phyloP scores from a whole-genome alignment of 2,329 filamentous ascomycete species.

The Fusarium nisikadoi region DNA sequence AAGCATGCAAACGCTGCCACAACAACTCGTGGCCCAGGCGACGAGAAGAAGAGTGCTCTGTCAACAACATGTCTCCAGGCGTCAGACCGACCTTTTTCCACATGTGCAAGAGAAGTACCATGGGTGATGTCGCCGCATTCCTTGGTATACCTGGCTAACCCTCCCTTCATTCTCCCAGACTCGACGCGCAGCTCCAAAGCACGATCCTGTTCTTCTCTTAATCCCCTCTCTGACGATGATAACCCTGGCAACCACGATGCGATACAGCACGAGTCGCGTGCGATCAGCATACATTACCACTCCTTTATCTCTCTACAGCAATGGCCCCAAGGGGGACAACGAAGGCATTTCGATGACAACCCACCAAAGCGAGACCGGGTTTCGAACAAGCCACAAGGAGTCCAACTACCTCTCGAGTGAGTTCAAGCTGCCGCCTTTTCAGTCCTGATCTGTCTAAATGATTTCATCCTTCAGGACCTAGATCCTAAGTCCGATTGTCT shows the following conservation, averaged over 20 bases:
- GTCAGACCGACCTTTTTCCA: neutral
- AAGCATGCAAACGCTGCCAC: neutral
- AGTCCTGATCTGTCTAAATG: too few species aligned
- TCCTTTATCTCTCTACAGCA: too few species aligned
- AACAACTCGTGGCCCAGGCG: fast-evolving
- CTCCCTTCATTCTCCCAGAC: neutral
- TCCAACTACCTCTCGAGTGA: too few species aligned
- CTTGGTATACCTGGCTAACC: fast-evolving
- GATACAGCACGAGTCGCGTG: neutral
- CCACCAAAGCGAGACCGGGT: too few species aligned
- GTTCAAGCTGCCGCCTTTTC: too few species aligned
- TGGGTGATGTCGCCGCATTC: fast-evolving
- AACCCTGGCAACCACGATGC: fast-evolving
- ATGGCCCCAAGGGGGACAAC: neutral
- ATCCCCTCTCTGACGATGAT: fast-evolving
- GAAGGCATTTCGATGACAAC: too few species aligned
- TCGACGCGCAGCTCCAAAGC: neutral
- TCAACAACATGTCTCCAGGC: neutral
- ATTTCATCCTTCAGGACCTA: too few species aligned
- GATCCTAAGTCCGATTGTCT: too few species aligned
- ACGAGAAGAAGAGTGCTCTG: fast-evolving
- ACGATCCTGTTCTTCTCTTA: neutral
- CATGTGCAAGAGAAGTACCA: too few species aligned
- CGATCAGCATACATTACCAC: too few species aligned
- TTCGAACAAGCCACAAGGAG: neutral